A percentile compares a stretch with the other conserved stretches of the same genome.
Conservation (phyloP, 1,284 basidiomycete genomes). For the Cutaneotrichosporon daszewskae region DNA sequence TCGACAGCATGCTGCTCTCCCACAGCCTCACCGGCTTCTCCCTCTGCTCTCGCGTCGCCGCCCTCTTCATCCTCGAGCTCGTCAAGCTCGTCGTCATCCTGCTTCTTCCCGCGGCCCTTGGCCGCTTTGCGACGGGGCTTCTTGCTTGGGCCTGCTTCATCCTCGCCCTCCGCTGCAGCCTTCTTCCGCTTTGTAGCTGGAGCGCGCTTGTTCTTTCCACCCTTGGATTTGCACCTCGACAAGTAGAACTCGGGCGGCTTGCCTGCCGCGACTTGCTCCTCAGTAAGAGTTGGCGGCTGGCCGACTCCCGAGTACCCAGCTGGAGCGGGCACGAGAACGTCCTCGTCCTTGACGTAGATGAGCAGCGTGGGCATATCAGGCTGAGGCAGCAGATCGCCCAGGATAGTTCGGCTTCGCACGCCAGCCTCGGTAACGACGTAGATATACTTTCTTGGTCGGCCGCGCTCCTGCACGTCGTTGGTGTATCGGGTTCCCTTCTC, state of each 20-base stretch:
- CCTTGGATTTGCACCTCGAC: slow-evolving; percentile 12
- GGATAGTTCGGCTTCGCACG: slow-evolving; percentile 23
- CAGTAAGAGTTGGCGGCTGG: slow-evolving; percentile 19
- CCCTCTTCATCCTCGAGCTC: slow-evolving; percentile 4
- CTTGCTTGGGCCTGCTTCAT: too few species aligned
- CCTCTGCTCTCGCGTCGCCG: too few species aligned
- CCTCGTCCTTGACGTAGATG: slow-evolving; percentile 24
- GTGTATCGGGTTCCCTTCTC: slow-evolving; percentile 27
- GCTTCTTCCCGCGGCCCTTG: too few species aligned
- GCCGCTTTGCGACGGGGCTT: too few species aligned
- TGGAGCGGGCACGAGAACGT: slow-evolving; percentile 26
- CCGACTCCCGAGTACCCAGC: slow-evolving; percentile 29
- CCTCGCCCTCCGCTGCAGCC: background rate
- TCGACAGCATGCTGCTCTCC: too few species aligned
- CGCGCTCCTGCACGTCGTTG: slow-evolving; percentile 29
- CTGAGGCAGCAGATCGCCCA: slow-evolving; percentile 22
- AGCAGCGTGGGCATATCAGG: slow-evolving; percentile 28
- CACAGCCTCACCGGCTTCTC: too few species aligned
- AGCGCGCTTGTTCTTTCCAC: slow-evolving; percentile 4
- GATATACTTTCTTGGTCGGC: slow-evolving; percentile 39
- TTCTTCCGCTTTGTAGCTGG: background rate
- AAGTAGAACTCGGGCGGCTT: slow-evolving; percentile 24
- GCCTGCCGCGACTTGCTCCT: slow-evolving; percentile 19
- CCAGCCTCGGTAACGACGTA: slow-evolving; percentile 37
- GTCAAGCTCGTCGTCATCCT: slow-evolving; percentile 3